Evolutionary conservation across 495 filamentous ascomycete species (phyloP).

Genomic region (Penicillium maclennaniae): DNA sequence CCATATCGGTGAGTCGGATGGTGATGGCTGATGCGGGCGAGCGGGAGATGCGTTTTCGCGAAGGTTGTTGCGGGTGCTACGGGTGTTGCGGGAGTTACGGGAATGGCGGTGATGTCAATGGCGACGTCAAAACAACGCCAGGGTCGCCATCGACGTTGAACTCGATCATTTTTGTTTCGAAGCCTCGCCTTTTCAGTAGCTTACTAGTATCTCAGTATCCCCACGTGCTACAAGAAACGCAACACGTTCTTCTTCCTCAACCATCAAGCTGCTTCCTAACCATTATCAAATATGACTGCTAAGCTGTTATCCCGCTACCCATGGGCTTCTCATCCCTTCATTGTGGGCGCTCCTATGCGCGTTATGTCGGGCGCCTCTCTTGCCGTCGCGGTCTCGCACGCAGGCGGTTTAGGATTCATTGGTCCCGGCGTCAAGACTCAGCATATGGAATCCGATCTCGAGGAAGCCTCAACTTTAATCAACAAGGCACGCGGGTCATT

Average conservation of each 20-base stretch:
- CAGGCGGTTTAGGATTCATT: conserved; percentile 62
- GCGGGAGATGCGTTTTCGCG: conserved; percentile 4
- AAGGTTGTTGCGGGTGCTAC: conserved; percentile 8
- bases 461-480: conserved; percentile 28
- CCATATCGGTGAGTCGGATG: not conserved
- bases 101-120: not conserved
- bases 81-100: conserved; percentile 8
- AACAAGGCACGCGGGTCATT: conserved; percentile 8
- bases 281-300: conserved; percentile 10
- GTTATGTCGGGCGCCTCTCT: conserved; percentile 59
- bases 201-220: not conserved
- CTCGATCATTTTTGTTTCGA: not conserved
- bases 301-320: conserved; percentile 48
- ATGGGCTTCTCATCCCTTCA: conserved; percentile 59
- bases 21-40: not conserved
- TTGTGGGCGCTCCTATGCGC: conserved; percentile 70
- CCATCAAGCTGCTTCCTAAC: not conserved
- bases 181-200: not conserved
- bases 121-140: not conserved
- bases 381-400: conserved; percentile 55
- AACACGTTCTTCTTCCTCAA: not conserved
- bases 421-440: conserved; percentile 37
- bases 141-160: not conserved
- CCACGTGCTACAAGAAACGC: not conserved
- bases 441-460: conserved; percentile 30